phyloP scores from a whole-genome alignment of 192 early-diverging fungal species.

The Jimgerdemannia flammicorona region DNA sequence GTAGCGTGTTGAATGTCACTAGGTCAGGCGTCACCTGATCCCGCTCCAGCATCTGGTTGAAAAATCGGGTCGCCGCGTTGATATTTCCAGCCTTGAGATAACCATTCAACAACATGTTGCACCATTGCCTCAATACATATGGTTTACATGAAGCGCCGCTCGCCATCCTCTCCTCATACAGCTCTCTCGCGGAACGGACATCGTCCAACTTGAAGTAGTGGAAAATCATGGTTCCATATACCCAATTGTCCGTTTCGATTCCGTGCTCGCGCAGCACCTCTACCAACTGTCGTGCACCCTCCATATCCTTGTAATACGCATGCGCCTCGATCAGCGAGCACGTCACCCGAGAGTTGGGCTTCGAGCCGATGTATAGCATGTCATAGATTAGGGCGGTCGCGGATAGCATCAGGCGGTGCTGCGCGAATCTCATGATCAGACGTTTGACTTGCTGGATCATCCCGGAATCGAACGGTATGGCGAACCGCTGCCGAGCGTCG shows the following conservation, averaged over 20 bases:
- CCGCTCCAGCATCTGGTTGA: not conserved
- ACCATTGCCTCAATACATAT: not conserved
- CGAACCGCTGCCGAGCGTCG: not conserved
- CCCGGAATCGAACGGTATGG: not conserved
- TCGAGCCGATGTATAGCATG: not conserved
- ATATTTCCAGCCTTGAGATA: not conserved
- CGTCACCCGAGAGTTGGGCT: not conserved
- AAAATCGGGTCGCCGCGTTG: not conserved
- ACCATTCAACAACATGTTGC: conserved; percentile 1
- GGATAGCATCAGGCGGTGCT: not conserved
- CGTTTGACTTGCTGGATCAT: not conserved
- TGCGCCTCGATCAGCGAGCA: not conserved
- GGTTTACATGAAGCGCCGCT: not conserved
- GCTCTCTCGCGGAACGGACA: not conserved
- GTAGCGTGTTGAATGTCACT: conserved; percentile 2
- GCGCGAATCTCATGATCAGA: not conserved
- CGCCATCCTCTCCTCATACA: not conserved
- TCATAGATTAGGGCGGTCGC: not conserved
- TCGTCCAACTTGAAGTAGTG: not conserved
- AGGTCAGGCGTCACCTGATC: not conserved
- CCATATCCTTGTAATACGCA: not conserved
- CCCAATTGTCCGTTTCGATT: not conserved
- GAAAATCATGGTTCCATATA: not conserved
- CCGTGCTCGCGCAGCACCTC: not conserved
- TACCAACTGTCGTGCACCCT: not conserved